Evolutionary conservation across 1,284 basidiomycete species (phyloP), one percentile per base, ranked within the genome.

Genomic region (Puccinia horiana): DNA sequence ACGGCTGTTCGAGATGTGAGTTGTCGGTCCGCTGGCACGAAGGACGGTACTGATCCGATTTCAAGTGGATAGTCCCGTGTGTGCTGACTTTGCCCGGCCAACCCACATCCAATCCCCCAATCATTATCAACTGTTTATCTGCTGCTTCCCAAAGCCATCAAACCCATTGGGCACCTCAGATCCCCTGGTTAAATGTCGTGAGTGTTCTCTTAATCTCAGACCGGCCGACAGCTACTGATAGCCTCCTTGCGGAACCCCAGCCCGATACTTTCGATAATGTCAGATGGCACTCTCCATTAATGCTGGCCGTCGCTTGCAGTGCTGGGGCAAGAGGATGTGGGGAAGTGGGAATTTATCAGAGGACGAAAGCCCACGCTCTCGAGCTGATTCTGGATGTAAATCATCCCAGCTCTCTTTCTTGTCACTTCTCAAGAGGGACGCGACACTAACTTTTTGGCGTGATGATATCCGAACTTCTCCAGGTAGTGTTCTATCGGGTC

Each of bases 151-250:
- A 61, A 47, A 77, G 75, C 49, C 75, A 77, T 77, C 75, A 65
- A n/a, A 77, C 58, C 58, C 58, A 47, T 35, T 77, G 75, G 75
- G 75, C 75, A 49, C 75, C 75, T 11, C 75, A 77, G 58, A 77
- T 77, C 8, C 75, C 75, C 35, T 77, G 75, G 75, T 49, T 77
- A 20, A 77, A 77, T 35, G 14, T 77, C 32, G 75, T 77, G 75
- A 77, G 75, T 77, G n/a, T 56, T 35, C n/a, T 65, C 6, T 69
- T 69, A 26, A 18, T 69, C 23, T 47, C 11, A 18, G 14, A 12
- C 35, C 16, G 63, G 63, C 26, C 40, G 14, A 42, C 40, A 72
- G 69, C 18, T 74, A 42, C n/a, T 29, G 40, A 75, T 35, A n/a
- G n/a, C n/a, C n/a, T n/a, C n/a, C n/a, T n/a, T n/a, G n/a, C n/a